These are phyloP conservation scores for Eucalyptus regnans DNA, from an alignment of 345 rosid genomes.

Conservation along the genomic window DNA sequence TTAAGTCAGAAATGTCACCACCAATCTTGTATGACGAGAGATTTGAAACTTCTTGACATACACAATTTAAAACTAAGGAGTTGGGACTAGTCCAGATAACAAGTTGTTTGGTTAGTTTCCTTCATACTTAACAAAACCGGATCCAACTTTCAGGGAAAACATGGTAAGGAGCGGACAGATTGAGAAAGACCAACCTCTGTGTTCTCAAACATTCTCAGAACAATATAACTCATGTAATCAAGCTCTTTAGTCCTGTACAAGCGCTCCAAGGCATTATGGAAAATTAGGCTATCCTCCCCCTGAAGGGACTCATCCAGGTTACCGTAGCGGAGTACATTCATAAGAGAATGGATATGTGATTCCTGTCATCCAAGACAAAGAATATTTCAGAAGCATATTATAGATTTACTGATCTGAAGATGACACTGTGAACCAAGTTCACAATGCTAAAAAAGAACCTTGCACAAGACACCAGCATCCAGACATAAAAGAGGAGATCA, in stretches of 20 bases:
- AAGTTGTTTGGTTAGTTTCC: not conserved
- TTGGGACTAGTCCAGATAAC: not conserved
- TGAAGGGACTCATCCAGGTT: constrained; percentile 95
- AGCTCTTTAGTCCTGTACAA: constrained; percentile 84
- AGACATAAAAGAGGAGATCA: not conserved
- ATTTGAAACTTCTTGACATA: not conserved
- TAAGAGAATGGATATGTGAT: constrained; percentile 93
- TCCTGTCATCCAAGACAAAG: constrained; percentile 42
- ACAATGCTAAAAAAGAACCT: not conserved
- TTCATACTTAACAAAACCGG: not conserved
- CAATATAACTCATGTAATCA: constrained; percentile 98
- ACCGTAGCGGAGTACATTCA: constrained; percentile 95
- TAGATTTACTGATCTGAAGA: not conserved
- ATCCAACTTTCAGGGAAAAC: not conserved
- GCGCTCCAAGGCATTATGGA: constrained; percentile 65
- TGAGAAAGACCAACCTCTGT: constrained; percentile 39
- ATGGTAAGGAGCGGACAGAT: not conserved
- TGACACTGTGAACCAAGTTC: not conserved
- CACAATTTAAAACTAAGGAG: not conserved
- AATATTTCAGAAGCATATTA: not conserved
- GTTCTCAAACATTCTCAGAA: constrained; percentile 89
- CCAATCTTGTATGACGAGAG: not conserved
- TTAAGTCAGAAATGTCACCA: not conserved
- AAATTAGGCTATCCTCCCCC: constrained; percentile 87
- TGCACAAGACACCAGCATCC: not conserved